Base-by-base conservation (phyloP, 78 protist species). In the Dictyostelium citrinum region DNA sequence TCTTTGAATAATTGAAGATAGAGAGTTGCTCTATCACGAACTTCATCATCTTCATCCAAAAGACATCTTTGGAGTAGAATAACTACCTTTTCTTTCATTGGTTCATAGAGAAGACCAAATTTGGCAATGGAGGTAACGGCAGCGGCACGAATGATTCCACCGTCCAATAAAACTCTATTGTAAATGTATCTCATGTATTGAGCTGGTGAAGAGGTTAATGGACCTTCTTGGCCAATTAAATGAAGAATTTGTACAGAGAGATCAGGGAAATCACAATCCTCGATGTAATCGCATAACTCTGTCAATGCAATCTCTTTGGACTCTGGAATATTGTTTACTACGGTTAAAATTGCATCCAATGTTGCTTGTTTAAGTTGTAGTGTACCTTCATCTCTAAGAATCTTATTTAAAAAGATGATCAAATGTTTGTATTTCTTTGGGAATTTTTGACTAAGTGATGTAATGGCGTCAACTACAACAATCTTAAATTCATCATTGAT, bases 221-320 rank as follows among this genome's bases (percentile, higher is more conserved):
- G 98, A n/a, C 98, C 98, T 35, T 97, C 98, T 35, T 55, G 67
- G 17, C 99, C 99, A n/a, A 99, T 78, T 37, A 99, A 74, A 77
- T 96, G 84, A 17, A 99, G 96, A 45, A 99, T 96, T 41, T 90
- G 93, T 10, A 97, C 96, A 41, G 97, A 80, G 24, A 99, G 97
- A 35, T 43, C 60, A 31, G 98, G 60, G 95, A 90, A 98, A 78
- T 99, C 99, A 91, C 99, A 99, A 91, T 99, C 99, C 75, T 99
- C 99, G 31, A 99, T 98, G 84, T 98, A 98, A 95, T 99, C 99
- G 83, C 99, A 97, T 37, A 99, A 79, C 60, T 97, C 97, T 29
- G 72, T 4, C 35, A 99, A 96, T n/a, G 98, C 99, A 31, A 64
- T 35, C 41, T 90, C 97, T 51, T 90, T 91, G 2, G 99, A 95